These are phyloP conservation scores for Macrolepiota dolichaula DNA, from an alignment of 768 basidiomycete species.

Conservation along the genomic window DNA sequence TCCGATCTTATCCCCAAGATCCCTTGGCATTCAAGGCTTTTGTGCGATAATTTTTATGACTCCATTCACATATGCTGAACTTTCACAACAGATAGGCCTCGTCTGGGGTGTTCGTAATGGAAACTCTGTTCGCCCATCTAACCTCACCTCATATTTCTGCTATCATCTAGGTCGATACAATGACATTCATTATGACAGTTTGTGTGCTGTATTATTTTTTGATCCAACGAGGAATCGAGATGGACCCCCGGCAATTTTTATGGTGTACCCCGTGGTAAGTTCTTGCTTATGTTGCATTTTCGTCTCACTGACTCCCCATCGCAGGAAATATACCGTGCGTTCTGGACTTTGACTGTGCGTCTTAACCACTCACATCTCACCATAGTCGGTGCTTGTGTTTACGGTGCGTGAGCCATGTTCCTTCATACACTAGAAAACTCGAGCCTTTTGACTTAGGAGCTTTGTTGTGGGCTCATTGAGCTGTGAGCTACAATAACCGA, in stretches of 20 bases:
- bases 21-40: not conserved
- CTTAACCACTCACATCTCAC: not conserved
- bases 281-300: not conserved
- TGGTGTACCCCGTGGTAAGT: not conserved
- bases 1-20: conserved; percentile 3
- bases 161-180: not conserved
- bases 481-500: not conserved
- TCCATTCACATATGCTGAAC: too few species aligned
- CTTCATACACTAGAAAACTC: not conserved
- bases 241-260: not conserved
- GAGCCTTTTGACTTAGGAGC: not conserved
- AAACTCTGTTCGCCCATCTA: not conserved
- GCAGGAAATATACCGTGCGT: not conserved
- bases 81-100: not conserved
- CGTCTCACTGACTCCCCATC: not conserved
- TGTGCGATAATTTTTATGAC: not conserved
- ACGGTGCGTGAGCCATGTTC: not conserved
- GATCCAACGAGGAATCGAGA: not conserved
- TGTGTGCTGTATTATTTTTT: not conserved
- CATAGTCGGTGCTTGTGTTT: not conserved
- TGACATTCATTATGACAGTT: not conserved
- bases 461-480: not conserved
- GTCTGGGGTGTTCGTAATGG: not conserved
- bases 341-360: too few species aligned
- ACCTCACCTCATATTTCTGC: not conserved